These are phyloP conservation scores for Saccharomycopsis sp. DNA, from an alignment of 805 yeast species.

Conservation along the genomic window DNA sequence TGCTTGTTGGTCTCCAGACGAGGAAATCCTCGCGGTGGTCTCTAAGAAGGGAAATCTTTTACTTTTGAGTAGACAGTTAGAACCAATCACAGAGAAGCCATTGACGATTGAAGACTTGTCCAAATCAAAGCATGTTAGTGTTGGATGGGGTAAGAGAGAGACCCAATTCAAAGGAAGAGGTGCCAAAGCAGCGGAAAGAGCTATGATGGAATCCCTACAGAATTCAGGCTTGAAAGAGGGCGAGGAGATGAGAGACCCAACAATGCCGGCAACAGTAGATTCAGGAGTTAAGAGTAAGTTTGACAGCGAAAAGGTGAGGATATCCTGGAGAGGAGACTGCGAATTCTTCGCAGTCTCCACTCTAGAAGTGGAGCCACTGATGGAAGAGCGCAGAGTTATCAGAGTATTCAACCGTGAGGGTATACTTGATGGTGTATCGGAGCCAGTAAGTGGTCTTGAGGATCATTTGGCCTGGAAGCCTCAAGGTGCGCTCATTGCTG, in stretches of 20 bases:
- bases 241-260: constrained; percentile 76
- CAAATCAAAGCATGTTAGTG: constrained; percentile 78
- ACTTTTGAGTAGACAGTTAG: constrained; percentile 68
- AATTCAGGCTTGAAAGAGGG: constrained; percentile 61
- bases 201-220: constrained; percentile 38
- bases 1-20: constrained; percentile 88
- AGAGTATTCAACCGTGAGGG: constrained; percentile 82
- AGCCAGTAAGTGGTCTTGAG: constrained; percentile 81
- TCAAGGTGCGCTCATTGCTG: constrained; percentile 79
- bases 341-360: constrained; percentile 69
- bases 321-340: constrained; percentile 97
- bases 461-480: constrained; percentile 81
- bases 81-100: constrained; percentile 63
- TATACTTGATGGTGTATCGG: constrained; percentile 70
- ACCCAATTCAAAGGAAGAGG: constrained; percentile 97
- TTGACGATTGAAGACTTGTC: constrained; percentile 57
- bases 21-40: constrained; percentile 69
- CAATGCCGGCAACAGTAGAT: constrained; percentile 69
- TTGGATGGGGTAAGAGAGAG: constrained; percentile 98
- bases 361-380: constrained; percentile 45
- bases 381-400: constrained; percentile 59
- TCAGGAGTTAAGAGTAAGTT: constrained; percentile 52
- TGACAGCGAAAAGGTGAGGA: constrained; percentile 43
- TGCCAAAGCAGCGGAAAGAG: constrained; percentile 71
- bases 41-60: constrained; percentile 57